These are phyloP conservation scores for Yarrowia galli DNA, from an alignment of 1,139 yeast genomes.

Conservation along the genomic window DNA sequence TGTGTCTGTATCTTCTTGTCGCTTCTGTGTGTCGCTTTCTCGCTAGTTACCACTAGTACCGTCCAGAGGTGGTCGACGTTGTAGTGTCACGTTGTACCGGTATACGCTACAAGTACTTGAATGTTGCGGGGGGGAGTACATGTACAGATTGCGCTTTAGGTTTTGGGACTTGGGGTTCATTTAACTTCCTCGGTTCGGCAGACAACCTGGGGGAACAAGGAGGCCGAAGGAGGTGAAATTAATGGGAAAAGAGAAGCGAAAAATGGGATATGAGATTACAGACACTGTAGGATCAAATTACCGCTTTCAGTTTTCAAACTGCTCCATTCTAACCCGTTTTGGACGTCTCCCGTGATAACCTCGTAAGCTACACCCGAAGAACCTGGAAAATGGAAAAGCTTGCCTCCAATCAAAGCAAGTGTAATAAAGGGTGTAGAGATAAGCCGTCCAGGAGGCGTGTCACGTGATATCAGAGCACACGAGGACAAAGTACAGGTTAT, in stretches of 20 bases:
- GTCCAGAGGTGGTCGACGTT: background rate
- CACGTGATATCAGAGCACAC: no score
- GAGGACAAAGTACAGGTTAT: background rate
- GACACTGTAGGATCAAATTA: no score
- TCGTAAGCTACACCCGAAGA: conserved; percentile 9
- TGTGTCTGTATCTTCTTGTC: background rate
- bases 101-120: no score
- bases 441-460: no score
- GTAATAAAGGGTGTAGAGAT: background rate
- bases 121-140: conserved; percentile 35
- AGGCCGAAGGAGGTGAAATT: background rate
- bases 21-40: background rate
- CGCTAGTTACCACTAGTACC: background rate
- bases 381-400: conserved; percentile 18
- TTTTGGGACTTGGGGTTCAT: conserved; percentile 20
- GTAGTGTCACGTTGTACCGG: conserved; percentile 8
- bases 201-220: background rate
- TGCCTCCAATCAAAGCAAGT: conserved; percentile 32
- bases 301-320: no score
- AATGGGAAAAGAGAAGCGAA: no score
- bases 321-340: no score
- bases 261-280: no score
- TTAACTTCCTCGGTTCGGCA: conserved; percentile 36
- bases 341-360: no score
- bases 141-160: conserved; percentile 20